Evolutionary conservation across 2,329 filamentous ascomycete species (phyloP), one percentile per base, ranked within the genome.

Genomic region (Zymoseptoria brevis): DNA sequence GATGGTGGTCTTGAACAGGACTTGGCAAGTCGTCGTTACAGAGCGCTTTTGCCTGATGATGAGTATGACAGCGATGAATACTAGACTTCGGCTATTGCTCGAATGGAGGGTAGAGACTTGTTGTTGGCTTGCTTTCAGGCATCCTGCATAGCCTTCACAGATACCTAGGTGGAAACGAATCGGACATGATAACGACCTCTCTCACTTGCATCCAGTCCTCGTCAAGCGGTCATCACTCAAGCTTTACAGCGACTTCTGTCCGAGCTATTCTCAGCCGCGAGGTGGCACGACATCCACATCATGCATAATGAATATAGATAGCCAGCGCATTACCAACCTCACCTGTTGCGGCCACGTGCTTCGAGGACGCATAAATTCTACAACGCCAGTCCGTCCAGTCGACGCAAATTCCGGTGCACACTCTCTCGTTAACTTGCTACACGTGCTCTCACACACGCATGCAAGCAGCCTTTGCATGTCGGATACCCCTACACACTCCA

Each of bases 1-100:
- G 90, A 95, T 68, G 91, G 92, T 2, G 91, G 93, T 0, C 79
- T 97, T 21, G 91, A 95, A 70, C 90, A 96, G 69, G 93, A 97
- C 71, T 77, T 99, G 61, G 88, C 89, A 1, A 87, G 84, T 60
- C 81, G 90, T 61, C 80, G 89, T 64, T 95, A 92, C 73, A 83
- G 90, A 59, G 87, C 89, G 1, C 79, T 95, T 22, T 74, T 92
- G 59, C 85, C 88, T 1, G 88, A 94, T 64, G 88, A 93, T 53
- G 88, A 84, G 63, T 84, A 86, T 64, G 89, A 93, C 69, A 88
- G 85, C 30, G 88, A 91, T 56, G 87, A 90, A 26, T 73, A 72
- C 53, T 72, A 22, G 19, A 21, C 5, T 21, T 55, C 45, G 45
- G 45, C 26, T 9, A 5, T 13, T 45, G 35, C 13, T n/a, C 16